phyloP scores from a whole-genome alignment of 1,284 basidiomycete genomes.

The Irpex sp. region DNA sequence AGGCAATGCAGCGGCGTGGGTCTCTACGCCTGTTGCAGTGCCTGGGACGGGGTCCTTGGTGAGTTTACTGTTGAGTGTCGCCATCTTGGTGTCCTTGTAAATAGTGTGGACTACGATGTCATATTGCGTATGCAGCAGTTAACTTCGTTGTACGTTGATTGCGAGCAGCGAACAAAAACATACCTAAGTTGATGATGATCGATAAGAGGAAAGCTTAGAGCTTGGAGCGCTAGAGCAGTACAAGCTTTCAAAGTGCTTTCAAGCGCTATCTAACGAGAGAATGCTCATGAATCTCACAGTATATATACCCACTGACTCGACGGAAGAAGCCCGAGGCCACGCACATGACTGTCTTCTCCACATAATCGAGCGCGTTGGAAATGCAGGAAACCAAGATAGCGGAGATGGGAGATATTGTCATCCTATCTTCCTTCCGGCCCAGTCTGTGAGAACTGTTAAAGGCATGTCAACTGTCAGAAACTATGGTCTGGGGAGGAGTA shows the following conservation, averaged over 20 bases:
- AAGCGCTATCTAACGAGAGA: background rate
- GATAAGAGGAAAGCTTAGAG: too few relatives aligned
- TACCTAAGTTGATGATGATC: too few relatives aligned
- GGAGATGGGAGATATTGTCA: background rate
- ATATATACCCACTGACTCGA: background rate
- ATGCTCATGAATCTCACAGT: background rate
- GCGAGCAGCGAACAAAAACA: background rate
- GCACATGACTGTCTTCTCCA: background rate
- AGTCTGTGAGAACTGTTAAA: background rate
- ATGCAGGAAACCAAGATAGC: background rate
- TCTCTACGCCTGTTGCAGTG: constrained; percentile 25
- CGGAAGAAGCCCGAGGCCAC: background rate
- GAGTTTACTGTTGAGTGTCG: constrained; percentile 8
- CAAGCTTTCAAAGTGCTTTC: background rate
- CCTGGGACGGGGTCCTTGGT: constrained; percentile 23
- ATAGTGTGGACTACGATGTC: background rate
- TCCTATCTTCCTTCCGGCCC: background rate
- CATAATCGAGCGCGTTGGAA: background rate
- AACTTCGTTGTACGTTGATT: background rate
- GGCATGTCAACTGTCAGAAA: background rate
- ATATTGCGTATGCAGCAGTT: background rate
- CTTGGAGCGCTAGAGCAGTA: background rate
- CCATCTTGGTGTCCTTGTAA: background rate
- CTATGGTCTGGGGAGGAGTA: background rate
- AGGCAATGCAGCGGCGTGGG: constrained; percentile 15